Base-by-base conservation (phyloP, 345 rosid genomes). In the Limnanthes douglasii region DNA sequence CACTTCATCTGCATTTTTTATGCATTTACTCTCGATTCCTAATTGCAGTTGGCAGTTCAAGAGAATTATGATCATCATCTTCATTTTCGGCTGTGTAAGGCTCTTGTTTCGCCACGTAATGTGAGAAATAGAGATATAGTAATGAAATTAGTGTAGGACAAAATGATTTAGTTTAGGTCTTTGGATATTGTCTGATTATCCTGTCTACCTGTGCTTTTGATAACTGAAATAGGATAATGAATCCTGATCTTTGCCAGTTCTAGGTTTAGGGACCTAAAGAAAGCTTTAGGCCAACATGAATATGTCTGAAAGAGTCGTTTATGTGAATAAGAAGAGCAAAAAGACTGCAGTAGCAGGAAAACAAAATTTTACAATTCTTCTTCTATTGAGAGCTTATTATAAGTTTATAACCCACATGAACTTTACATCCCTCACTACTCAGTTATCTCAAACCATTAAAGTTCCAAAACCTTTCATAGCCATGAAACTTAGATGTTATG, bases 31-130 rank as follows among this genome's bases (percentile, higher is more conserved):
- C 8, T 37, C 46, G 13, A 46, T 28, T 44, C 51, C 9, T 3
- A 34, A 57, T n/a, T n/a, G 66, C 57, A 3, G 82, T 52, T 73
- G 34, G 66, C 46, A 35, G 76, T 51, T 61, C 19, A 37, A 21
- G 27, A 22, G 34, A 50, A 33, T 6, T 26, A 6, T 53, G 51
- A 62, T 57, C 46, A 23, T 34, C 34, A 11, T n/a, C 37, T 18
- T 18, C 18, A 40, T 40, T 18, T 21, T 19, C 28, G 29, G 45
- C n/a, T n/a, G n/a, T n/a, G n/a, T n/a, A n/a, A n/a, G n/a, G 17
- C 27, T 23, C 12, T 13, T 15, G 24, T 12, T 34, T 22, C 30
- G 34, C 51, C 24, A 25, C 43, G 11, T 26, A 43, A 26, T 6
- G 5, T 4, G 4, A 6, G 7, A 7, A 13, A n/a, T n/a, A 19